Conservation (phyloP, 192 early-diverging fungal genomes). For the Spinellus fusiger region DNA sequence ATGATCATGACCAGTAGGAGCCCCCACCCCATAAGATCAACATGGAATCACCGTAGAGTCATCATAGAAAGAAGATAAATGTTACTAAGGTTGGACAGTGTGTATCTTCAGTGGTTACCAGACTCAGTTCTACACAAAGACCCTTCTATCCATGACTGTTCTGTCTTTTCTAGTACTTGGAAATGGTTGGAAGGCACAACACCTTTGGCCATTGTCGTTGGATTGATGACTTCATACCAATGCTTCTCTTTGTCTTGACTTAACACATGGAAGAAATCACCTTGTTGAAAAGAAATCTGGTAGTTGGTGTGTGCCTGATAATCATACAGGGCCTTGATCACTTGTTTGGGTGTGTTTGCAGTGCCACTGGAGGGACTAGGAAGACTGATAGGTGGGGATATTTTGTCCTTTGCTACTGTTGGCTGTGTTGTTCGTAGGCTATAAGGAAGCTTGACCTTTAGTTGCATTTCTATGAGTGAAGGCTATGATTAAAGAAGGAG, state of each 20-base stretch:
- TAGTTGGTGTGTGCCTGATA: constrained; percentile 51
- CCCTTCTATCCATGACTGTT: background rate
- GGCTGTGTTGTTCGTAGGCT: constrained; percentile 16
- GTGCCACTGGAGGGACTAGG: constrained; percentile 9
- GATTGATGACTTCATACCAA: constrained; percentile 75
- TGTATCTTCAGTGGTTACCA: too few relatives aligned
- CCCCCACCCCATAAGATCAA: too few relatives aligned
- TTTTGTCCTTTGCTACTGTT: constrained; percentile 26
- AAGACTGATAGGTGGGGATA: constrained; percentile 27
- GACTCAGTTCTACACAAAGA: background rate
- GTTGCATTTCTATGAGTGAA: constrained; percentile 4
- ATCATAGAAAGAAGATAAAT: too few relatives aligned
- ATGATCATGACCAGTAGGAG: too few relatives aligned
- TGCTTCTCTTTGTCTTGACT: constrained; percentile 53
- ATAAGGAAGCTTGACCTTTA: constrained; percentile 19
- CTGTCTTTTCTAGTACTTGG: constrained; percentile 59
- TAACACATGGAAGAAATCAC: constrained; percentile 80
- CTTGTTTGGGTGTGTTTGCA: constrained; percentile 52
- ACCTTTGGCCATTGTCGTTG: constrained; percentile 61
- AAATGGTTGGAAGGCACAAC: constrained; percentile 68
- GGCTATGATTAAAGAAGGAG: background rate
- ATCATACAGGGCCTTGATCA: constrained; percentile 67
- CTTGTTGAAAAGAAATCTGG: constrained; percentile 68
- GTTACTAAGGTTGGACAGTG: too few relatives aligned
- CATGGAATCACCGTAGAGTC: too few relatives aligned